These are phyloP conservation scores for Fusarium pseudograminearum DNA, from an alignment of 2,329 filamentous ascomycete species.

Conservation along the genomic window DNA sequence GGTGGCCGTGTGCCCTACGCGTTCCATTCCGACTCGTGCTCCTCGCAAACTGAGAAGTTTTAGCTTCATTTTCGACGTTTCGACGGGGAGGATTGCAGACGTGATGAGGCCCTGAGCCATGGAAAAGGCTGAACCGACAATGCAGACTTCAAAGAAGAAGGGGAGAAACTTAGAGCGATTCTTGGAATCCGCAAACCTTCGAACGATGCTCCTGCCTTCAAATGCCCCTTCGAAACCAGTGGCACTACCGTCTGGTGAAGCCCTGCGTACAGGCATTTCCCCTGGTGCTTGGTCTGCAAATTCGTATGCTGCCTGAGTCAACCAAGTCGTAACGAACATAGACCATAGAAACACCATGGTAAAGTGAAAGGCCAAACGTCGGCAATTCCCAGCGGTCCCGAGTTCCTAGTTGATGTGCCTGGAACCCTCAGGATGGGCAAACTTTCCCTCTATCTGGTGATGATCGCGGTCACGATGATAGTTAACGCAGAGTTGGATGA, in stretches of 20 bases:
- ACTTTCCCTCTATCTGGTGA: neutral
- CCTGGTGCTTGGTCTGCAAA: neutral
- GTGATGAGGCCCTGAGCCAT: constrained; percentile 1
- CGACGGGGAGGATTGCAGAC: neutral
- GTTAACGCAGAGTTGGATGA: neutral
- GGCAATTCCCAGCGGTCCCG: neutral
- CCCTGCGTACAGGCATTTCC: neutral
- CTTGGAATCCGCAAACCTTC: too few species aligned
- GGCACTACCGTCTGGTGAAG: neutral
- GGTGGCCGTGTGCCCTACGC: neutral
- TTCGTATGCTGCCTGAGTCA: neutral
- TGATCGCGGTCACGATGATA: neutral
- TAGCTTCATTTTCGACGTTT: neutral
- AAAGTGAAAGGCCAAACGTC: neutral
- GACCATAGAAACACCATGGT: neutral
- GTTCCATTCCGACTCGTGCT: constrained; percentile 4
- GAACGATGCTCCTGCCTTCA: too few species aligned
- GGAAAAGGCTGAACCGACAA: neutral
- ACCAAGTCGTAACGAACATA: neutral
- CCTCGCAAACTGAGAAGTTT: neutral
- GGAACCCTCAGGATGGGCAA: neutral
- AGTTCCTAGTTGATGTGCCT: neutral
- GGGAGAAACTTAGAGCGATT: neutral
- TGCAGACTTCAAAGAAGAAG: neutral
- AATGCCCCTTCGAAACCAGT: neutral